phyloP scores from a whole-genome alignment of 208 protist species.

The Trypanosoma caninum region DNA sequence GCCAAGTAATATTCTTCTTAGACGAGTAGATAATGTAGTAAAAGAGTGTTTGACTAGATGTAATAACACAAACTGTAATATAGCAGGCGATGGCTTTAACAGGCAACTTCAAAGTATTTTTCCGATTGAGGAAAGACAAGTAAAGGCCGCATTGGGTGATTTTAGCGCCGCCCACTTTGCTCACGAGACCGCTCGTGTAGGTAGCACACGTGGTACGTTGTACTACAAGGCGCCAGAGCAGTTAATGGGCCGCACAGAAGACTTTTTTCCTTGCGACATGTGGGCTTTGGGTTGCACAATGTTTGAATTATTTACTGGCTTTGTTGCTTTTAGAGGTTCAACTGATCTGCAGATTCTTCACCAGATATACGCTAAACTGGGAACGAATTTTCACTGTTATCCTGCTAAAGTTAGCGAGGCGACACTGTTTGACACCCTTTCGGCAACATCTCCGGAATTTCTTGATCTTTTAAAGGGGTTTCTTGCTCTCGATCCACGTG shows the following conservation, averaged over 20 bases:
- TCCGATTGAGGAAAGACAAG: conserved; percentile 1
- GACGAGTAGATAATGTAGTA: conserved; percentile 6
- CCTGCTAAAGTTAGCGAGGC: conserved; percentile 24
- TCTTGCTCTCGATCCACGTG: conserved; percentile 52
- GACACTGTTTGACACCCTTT: conserved; percentile 44
- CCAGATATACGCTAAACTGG: conserved; percentile 49
- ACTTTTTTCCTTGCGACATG: conserved; percentile 61
- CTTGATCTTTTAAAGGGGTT: conserved; percentile 46
- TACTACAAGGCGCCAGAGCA: conserved; percentile 83
- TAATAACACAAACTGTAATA: neutral
- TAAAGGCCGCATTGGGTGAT: conserved; percentile 60
- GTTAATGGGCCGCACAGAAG: conserved; percentile 40
- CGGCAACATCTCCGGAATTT: conserved; percentile 26
- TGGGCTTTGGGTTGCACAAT: conserved; percentile 79
- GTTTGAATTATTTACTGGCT: conserved; percentile 62
- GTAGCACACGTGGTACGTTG: conserved; percentile 53
- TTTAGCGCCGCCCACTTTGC: conserved; percentile 69
- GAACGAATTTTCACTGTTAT: conserved; percentile 51
- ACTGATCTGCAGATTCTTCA: conserved; percentile 68
- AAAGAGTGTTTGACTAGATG: neutral
- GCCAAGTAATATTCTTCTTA: conserved; percentile 79
- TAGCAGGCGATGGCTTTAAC: neutral
- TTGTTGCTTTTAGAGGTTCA: conserved; percentile 39
- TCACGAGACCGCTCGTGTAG: conserved; percentile 17
- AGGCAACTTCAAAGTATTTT: conserved; percentile 3